Evolutionary conservation across 2,329 filamentous ascomycete species (phyloP).

Genomic region (Colletotrichum tofieldiae): DNA sequence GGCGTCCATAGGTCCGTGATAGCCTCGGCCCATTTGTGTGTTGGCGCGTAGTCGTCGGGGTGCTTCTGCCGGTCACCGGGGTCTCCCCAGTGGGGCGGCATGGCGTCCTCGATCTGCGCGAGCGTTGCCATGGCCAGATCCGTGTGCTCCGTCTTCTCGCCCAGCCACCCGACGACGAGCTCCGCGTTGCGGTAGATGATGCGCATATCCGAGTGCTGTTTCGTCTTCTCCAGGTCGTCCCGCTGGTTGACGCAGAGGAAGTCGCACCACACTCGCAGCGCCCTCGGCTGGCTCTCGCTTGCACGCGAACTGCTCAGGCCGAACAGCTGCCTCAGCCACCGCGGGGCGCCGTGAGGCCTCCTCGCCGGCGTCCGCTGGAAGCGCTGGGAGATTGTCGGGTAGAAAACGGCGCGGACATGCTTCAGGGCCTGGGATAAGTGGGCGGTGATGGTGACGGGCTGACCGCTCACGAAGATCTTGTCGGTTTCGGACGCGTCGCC

Average conservation of each 20-base stretch:
- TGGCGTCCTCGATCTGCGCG: constrained; percentile 49
- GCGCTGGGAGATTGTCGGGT: constrained; percentile 46
- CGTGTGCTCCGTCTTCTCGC: constrained; percentile 49
- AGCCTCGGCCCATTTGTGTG: constrained; percentile 50
- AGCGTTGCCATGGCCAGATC: constrained; percentile 48
- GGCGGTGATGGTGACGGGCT: constrained; percentile 47
- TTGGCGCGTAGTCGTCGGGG: constrained; percentile 54
- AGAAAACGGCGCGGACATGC: constrained; percentile 53
- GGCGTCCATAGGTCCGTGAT: constrained; percentile 49
- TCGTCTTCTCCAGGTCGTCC: constrained; percentile 49
- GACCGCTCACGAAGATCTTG: constrained; percentile 49
- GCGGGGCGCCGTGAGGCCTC: constrained; percentile 42
- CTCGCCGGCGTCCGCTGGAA: constrained; percentile 41
- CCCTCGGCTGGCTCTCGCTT: constrained; percentile 28
- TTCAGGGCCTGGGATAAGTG: constrained; percentile 51
- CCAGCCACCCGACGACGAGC: constrained; percentile 54
- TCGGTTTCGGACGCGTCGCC: constrained; percentile 51
- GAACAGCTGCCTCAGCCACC: constrained; percentile 45
- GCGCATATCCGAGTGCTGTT: constrained; percentile 49
- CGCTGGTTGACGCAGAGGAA: constrained; percentile 50
- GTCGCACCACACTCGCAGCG: constrained; percentile 52
- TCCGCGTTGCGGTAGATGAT: constrained; percentile 50
- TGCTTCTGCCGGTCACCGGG: constrained; percentile 52
- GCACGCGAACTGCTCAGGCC: constrained; percentile 38
- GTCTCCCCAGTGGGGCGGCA: constrained; percentile 53